Evolutionary conservation across 176 grass and related monocot genomes (phyloP).

Genomic region (Canna indica): DNA sequence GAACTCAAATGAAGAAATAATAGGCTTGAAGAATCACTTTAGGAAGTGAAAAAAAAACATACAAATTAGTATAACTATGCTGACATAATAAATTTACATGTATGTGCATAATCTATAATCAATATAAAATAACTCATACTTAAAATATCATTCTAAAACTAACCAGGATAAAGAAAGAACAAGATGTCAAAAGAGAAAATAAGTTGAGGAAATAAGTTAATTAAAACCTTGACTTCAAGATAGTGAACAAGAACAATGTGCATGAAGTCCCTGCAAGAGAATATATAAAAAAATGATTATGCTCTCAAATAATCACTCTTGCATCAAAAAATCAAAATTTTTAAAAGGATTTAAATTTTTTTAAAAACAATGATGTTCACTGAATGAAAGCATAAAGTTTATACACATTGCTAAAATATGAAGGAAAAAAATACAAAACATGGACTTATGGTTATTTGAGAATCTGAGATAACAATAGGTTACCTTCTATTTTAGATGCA

Average conservation of each 20-base stretch:
- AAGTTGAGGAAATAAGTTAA: constrained; percentile 9
- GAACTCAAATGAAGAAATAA: background rate
- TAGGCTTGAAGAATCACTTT: background rate
- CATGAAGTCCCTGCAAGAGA: constrained; percentile 74
- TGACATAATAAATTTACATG: background rate
- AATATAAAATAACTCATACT: background rate
- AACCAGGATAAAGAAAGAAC: background rate
- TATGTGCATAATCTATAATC: background rate
- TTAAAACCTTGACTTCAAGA: constrained; percentile 85
- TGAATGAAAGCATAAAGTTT: background rate
- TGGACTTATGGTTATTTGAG: too few relatives aligned
- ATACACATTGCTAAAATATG: background rate
- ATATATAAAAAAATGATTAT: constrained; percentile 8
- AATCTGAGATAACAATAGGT: too few relatives aligned
- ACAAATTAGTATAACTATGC: background rate
- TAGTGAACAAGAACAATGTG: constrained; percentile 99
- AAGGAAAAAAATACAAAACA: background rate
- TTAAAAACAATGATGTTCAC: too few relatives aligned
- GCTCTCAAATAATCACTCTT: background rate
- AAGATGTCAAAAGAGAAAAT: background rate
- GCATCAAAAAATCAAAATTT: background rate
- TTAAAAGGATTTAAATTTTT: background rate
- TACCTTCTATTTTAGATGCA: too few relatives aligned
- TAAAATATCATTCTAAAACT: background rate
- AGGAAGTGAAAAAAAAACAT: background rate